Conservation (phyloP, 1,284 basidiomycete genomes). For the Apiotrichum montevideense region DNA sequence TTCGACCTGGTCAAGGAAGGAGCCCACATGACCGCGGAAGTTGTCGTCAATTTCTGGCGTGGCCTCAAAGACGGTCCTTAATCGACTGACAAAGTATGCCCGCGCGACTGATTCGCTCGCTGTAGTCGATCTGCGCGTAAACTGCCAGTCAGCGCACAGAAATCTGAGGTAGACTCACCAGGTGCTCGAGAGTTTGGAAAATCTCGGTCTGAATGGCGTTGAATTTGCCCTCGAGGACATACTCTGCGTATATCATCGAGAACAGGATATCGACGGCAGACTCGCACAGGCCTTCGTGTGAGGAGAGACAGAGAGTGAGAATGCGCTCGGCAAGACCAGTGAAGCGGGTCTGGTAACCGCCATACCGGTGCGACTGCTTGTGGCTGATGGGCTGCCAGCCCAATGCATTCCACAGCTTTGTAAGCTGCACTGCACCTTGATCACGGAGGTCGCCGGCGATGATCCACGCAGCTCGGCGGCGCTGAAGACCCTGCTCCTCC, state of each 20-base stretch:
- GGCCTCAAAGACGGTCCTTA: conserved; percentile 78
- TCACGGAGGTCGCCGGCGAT: conserved; percentile 90
- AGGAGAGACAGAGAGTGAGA: conserved; percentile 86
- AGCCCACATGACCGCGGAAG: conserved; percentile 68
- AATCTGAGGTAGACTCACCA: conserved; percentile 21
- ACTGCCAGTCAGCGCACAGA: conserved; percentile 46
- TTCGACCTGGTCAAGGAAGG: conserved; percentile 83
- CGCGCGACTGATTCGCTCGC: conserved; percentile 58
- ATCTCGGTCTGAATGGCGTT: conserved; percentile 86
- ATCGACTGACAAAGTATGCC: conserved; percentile 85
- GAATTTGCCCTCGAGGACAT: conserved; percentile 71
- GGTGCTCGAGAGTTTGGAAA: conserved; percentile 86
- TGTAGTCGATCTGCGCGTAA: conserved; percentile 22
- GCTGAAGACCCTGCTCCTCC: conserved; percentile 65
- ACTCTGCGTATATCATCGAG: conserved; percentile 93
- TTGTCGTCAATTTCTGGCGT: conserved; percentile 67
- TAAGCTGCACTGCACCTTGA: conserved; percentile 78
- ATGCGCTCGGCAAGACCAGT: conserved; percentile 81
- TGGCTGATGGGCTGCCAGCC: conserved; percentile 55
- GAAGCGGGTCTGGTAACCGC: conserved; percentile 68
- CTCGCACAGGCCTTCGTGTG: conserved; percentile 84
- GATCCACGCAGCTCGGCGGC: conserved; percentile 90
- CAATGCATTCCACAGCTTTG: conserved; percentile 80
- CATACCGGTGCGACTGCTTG: conserved; percentile 9
- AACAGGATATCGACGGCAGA: conserved; percentile 89